Conservation (phyloP, 2,329 filamentous ascomycete genomes). For the Tolypocladium ophioglossoides region DNA sequence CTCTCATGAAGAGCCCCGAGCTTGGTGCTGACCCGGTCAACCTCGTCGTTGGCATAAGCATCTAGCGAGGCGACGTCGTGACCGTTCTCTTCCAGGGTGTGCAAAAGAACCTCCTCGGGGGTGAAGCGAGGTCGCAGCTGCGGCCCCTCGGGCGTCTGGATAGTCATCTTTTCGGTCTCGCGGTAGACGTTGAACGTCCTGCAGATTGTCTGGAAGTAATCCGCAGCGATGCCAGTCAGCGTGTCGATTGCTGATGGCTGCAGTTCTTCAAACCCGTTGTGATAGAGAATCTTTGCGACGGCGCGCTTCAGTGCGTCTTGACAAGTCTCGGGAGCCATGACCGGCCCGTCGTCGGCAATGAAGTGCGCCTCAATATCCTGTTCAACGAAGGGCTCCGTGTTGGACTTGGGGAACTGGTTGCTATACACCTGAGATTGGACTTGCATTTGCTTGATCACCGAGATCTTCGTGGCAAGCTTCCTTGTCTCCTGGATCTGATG, state of each 20-base stretch:
- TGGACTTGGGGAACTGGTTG: constrained; percentile 96
- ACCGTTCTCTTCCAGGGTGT: constrained; percentile 76
- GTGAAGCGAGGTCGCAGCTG: constrained; percentile 57
- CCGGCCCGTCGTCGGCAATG: constrained; percentile 74
- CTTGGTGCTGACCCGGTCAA: constrained; percentile 75
- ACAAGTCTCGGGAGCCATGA: constrained; percentile 76
- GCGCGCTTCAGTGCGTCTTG: constrained; percentile 80
- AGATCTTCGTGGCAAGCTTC: constrained; percentile 92
- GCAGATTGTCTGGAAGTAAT: constrained; percentile 81
- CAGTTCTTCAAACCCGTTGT: constrained; percentile 92
- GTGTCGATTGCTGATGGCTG: constrained; percentile 89
- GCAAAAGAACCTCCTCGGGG: constrained; percentile 75
- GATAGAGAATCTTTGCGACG: constrained; percentile 90
- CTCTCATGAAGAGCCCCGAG: constrained; percentile 81
- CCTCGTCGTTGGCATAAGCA: constrained; percentile 80
- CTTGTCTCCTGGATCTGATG: constrained; percentile 93
- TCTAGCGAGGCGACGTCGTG: constrained; percentile 75
- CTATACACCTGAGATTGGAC: constrained; percentile 95
- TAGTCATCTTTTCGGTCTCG: constrained; percentile 67
- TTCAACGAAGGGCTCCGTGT: constrained; percentile 80
- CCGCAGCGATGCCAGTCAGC: constrained; percentile 77
- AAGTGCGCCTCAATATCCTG: constrained; percentile 82
- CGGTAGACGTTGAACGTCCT: constrained; percentile 72
- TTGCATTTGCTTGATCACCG: constrained; percentile 99
- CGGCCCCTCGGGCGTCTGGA: constrained; percentile 30